phyloP scores from a whole-genome alignment of 768 basidiomycete genomes.

The Auricularia cornea region DNA sequence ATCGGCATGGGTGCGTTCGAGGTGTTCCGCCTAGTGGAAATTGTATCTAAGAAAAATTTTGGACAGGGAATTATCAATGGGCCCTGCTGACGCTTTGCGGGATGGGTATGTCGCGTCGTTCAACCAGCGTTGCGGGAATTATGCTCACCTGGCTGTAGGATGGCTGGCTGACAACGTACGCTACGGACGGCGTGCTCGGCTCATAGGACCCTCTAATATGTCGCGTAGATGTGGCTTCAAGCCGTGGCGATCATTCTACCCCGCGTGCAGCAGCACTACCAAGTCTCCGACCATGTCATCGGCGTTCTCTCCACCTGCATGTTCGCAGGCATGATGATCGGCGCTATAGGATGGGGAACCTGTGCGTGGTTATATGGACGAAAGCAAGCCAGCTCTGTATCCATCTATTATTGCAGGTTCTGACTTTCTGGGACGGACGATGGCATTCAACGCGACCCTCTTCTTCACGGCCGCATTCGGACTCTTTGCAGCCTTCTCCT shows the following conservation, averaged over 20 bases:
- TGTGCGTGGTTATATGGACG: conserved; percentile 37
- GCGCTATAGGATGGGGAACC: conserved; percentile 86
- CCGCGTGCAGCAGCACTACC: conserved; percentile 86
- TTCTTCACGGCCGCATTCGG: conserved; percentile 89
- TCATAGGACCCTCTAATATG: conserved; percentile 2
- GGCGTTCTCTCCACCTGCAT: conserved; percentile 66
- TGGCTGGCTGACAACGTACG: conserved; percentile 91
- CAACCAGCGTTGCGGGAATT: neutral
- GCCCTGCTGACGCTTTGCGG: conserved; percentile 75
- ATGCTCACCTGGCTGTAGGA: conserved; percentile 35
- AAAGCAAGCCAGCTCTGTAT: conserved; percentile 2
- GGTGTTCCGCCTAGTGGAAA: neutral
- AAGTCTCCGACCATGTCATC: conserved; percentile 34
- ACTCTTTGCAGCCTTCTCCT: conserved; percentile 63
- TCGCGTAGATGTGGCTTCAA: conserved; percentile 83
- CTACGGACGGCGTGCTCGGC: conserved; percentile 5
- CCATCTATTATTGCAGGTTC: conserved; percentile 43
- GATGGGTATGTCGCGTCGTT: conserved; percentile 55
- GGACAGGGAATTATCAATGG: conserved; percentile 68
- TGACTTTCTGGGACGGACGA: conserved; percentile 78
- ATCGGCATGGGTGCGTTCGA: conserved; percentile 71
- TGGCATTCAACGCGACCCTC: conserved; percentile 89
- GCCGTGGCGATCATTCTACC: conserved; percentile 89
- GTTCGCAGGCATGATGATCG: conserved; percentile 97
- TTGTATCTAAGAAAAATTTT: neutral